These are phyloP conservation scores for Hypoxylon sp. DNA, from an alignment of 2,329 filamentous ascomycete species.

Conservation along the genomic window DNA sequence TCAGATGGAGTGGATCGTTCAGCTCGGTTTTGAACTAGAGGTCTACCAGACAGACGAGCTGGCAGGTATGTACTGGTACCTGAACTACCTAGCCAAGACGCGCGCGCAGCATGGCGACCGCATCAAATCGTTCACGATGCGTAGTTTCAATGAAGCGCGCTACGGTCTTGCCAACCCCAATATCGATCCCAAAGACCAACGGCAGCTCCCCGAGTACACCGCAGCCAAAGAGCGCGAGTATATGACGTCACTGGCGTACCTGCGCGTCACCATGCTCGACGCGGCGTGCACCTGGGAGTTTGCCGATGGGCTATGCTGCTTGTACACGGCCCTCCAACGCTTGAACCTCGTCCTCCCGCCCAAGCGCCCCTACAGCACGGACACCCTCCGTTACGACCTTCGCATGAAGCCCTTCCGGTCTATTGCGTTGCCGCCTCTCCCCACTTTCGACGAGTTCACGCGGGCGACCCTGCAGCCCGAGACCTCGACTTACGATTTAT, in stretches of 20 bases:
- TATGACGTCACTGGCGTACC: constrained; percentile 66
- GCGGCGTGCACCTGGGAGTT: constrained; percentile 74
- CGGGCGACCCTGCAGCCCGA: constrained; percentile 60
- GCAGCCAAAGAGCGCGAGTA: constrained; percentile 61
- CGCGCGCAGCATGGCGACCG: constrained; percentile 79
- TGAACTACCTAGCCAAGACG: constrained; percentile 80
- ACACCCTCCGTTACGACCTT: constrained; percentile 81
- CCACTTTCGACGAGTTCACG: constrained; percentile 74
- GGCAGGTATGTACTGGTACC: constrained; percentile 91
- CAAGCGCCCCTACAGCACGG: constrained; percentile 75
- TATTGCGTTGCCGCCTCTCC: constrained; percentile 77
- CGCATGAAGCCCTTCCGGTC: constrained; percentile 87
- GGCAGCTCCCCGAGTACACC: constrained; percentile 46
- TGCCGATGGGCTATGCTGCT: constrained; percentile 67
- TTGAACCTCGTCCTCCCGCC: constrained; percentile 67
- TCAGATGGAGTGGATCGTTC: constrained; percentile 87
- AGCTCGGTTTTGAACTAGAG: constrained; percentile 94
- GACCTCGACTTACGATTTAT: constrained; percentile 58
- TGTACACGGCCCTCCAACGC: constrained; percentile 78
- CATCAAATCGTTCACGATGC: constrained; percentile 76
- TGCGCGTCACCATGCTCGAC: constrained; percentile 74
- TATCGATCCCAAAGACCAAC: constrained; percentile 1
- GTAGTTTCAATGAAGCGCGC: constrained; percentile 56
- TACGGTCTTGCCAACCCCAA: constrained; percentile 42
- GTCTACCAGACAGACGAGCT: constrained; percentile 90